Evolutionary conservation across 768 basidiomycete species (phyloP), one percentile per base, ranked within the genome.

Genomic region (Sporobolomyces pararoseus): DNA sequence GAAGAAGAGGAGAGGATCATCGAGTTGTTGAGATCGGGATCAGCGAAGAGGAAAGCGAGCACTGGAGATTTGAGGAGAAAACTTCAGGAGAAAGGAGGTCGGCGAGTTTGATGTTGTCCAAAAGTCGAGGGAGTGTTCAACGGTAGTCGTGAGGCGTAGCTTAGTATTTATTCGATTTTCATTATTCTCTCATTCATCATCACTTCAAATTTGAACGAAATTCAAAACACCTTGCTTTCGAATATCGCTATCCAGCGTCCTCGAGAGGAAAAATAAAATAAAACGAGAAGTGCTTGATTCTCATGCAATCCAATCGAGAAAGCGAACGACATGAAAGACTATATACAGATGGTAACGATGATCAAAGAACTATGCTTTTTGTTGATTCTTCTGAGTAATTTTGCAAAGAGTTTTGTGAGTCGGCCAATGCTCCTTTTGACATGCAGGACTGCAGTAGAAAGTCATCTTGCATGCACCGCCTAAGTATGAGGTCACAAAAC

Each of bases 1-100:
- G 72, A 74, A 54, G 69, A 70, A 47, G 72, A 74, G 27, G 72
- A 74, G 23, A 57, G 68, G 13, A 64, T 74, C 49, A 23, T 70
- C 53, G 63, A 61, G 42, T 34, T 67, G n/a, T 58, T 74, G 23
- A 57, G 52, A n/a, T 61, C 66, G 2, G 65, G 62, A 5, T 47
- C 23, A 29, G 53, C 54, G 54, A 67, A 65, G 37, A 51, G 68
- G 2, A 58, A 64, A 34, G 68, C 68, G 17, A 59, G 46, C 6
- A 27, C 7, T 2, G 68, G 63, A 2, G 68, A 70, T 58, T 29
- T 70, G 50, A 49, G 68, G 4, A 46, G 27, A 35, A 61, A 46
- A 23, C 59, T 61, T 13, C 32, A 17, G 39, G 39, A 55, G 4
- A 34, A 55, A 23, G 32, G 52, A 19, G 31, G 35, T 12, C 23